Evolutionary conservation across 1,139 yeast genomes (phyloP), one percentile per base, ranked within the genome.

Genomic region (Nakaseomyces delphensis): DNA sequence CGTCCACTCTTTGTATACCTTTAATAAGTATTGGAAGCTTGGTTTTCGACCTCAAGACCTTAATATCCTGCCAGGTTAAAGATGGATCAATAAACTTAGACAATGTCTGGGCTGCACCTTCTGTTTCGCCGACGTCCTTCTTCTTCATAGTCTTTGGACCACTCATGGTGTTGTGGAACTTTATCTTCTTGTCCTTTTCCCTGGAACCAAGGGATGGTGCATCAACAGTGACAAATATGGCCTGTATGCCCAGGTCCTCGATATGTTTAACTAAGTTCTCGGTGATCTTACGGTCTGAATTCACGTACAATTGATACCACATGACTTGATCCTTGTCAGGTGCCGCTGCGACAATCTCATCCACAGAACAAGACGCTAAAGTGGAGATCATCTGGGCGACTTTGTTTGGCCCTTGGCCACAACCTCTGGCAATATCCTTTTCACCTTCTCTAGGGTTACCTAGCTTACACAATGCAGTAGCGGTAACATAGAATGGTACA

Each of bases 121-220:
- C 84, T 14, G 77, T 62, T 19, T 42, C 84, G 67, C 67, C 70
- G 16, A 55, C 65, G 31, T 62, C 68, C n/a, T 62, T 63, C 27
- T 62, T 61, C 10, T 53, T 61, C 56, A 55, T 51, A 3, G 51
- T 46, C 32, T 48, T 45, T 11, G 63, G 54, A 24, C 59, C 57
- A 38, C 65, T 70, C 45, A 57, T 59, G 43, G 66, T 67, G 6
- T 68, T 68, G 21, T 65, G 83, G 50, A 77, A 81, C 56, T 73
- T 81, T 57, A 68, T 71, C 57, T 73, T 68, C 63, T 71, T 71
- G 53, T 60, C 64, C 44, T 60, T 77, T 77, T 89, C 96, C 53
- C 97, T 77, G 52, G 94, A 76, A n/a, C 97, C 97, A 45, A 87
- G 71, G 50, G 85, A 86, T 3, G 96, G 96, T 0, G 96, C 96